Base-by-base conservation (phyloP, 164 flowering plant species). In the Akebia trifoliata region DNA sequence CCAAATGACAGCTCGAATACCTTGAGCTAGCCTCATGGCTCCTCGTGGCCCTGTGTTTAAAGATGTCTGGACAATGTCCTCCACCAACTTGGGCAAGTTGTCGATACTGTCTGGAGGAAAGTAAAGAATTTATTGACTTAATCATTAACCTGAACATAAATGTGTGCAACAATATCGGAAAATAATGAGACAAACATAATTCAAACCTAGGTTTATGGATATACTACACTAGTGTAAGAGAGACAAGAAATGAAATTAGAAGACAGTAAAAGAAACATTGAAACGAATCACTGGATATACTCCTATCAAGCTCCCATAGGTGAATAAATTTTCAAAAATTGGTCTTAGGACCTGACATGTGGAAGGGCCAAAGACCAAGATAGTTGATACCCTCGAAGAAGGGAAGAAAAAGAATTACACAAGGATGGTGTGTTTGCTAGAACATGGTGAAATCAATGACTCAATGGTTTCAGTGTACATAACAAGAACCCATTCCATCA, bases 41-140 rank as follows among this genome's bases (percentile, higher is more conserved):
- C 98, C 98, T 20, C 95, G 84, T 5, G 98, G 98, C 60, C 98
- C 98, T 0, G 98, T 92, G 65, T 68, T 84, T 49, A 92, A 67
- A 2, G 98, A 88, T 49, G 95, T 85, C 73, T 82, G 93, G 60
- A 88, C 56, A 44, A 91, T 91, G 70, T 91, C 98, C 69, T 91
- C 96, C 69, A 91, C 75, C 72, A 91, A 71, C 53, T 82, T 85
- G 57, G 98, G 98, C 63, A 92, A 77, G 47, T 82, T 81, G 46
- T 82, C 81, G 21, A 88, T 63, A 29, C 93, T 69, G 50, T 74
- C 96, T 92, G 77, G 28, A 57, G 21, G 21, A 50, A 29, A 26
- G 20, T 1, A 32, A 20, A 43, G 29, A 38, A 32, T 17, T 38
- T 35, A 29, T 39, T 50, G 31, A 17, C 14, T 11, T 31, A 30